Percentiles rank a stretch among this genome's conserved stretches.
These are phyloP conservation scores for Trichoderma koningiopsis DNA, from an alignment of 2,329 filamentous ascomycete species.

Conservation along the genomic window DNA sequence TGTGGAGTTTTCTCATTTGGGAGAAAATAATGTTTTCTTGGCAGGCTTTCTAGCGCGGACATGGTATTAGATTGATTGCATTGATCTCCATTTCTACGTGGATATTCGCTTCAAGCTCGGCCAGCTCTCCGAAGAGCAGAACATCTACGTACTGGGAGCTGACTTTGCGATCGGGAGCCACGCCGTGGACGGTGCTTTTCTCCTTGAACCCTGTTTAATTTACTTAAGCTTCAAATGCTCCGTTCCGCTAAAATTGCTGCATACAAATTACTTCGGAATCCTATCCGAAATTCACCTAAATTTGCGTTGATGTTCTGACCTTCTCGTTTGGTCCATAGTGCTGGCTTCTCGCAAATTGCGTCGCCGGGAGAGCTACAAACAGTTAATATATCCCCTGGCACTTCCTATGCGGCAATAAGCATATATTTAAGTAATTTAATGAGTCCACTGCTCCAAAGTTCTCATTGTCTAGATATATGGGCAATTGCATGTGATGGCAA, in stretches of 20 bases:
- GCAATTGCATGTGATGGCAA: background rate
- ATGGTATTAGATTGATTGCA: background rate
- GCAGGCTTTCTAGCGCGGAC: background rate
- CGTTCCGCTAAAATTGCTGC: background rate
- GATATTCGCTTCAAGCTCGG: background rate
- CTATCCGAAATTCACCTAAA: constrained; percentile 4
- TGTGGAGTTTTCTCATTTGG: background rate
- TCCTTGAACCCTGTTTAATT: constrained; percentile 9
- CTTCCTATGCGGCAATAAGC: background rate
- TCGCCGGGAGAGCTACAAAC: background rate
- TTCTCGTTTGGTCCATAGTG: constrained; percentile 16
- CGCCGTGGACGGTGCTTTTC: background rate
- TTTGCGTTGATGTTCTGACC: background rate
- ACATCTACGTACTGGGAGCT: background rate
- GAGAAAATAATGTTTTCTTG: background rate
- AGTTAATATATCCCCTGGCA: background rate
- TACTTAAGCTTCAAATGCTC: constrained; percentile 17
- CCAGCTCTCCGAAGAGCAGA: background rate
- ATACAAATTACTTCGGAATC: constrained; percentile 1
- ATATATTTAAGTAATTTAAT: background rate
- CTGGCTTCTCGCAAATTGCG: constrained; percentile 11
- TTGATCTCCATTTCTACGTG: background rate
- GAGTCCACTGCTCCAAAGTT: too few species aligned
- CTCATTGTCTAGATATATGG: background rate
- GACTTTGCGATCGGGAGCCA: background rate